Percentiles rank a stretch among this genome's conserved stretches.
Evolutionary conservation across 2,329 filamentous ascomycete species (phyloP).

Genomic region (Alternaria solani): DNA sequence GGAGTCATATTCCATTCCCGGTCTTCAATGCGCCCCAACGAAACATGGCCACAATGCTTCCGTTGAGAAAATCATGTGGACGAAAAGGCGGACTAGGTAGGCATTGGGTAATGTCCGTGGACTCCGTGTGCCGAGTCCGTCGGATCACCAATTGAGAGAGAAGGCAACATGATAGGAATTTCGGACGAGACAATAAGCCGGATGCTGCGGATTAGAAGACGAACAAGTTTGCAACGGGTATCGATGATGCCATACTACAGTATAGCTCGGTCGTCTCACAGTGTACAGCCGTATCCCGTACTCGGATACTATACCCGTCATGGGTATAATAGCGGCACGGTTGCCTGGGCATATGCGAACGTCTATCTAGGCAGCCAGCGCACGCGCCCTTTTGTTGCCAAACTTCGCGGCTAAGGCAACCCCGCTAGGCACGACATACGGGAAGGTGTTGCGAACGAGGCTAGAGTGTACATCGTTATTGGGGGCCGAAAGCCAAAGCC

Average conservation of each 20-base stretch:
- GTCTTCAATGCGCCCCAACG: background rate
- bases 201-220: background rate
- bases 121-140: background rate
- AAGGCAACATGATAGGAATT: background rate
- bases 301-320: background rate
- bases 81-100: constrained; percentile 11
- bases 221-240: background rate
- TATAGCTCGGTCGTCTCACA: background rate
- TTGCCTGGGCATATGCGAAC: constrained; percentile 7
- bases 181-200: background rate
- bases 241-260: background rate
- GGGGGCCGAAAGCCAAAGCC: constrained; percentile 16
- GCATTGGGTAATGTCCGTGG: background rate
- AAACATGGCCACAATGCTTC: background rate
- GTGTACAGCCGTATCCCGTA: background rate
- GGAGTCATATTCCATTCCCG: background rate
- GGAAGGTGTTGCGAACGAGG: background rate
- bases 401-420: constrained; percentile 1
- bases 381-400: background rate
- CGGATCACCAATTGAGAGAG: background rate
- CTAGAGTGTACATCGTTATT: background rate
- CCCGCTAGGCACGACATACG: background rate
- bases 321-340: background rate
- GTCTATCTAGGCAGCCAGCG: constrained; percentile 1
- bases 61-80: background rate